Conservation (phyloP, 768 basidiomycete genomes). For the Cantharellus cinnabarinus region DNA sequence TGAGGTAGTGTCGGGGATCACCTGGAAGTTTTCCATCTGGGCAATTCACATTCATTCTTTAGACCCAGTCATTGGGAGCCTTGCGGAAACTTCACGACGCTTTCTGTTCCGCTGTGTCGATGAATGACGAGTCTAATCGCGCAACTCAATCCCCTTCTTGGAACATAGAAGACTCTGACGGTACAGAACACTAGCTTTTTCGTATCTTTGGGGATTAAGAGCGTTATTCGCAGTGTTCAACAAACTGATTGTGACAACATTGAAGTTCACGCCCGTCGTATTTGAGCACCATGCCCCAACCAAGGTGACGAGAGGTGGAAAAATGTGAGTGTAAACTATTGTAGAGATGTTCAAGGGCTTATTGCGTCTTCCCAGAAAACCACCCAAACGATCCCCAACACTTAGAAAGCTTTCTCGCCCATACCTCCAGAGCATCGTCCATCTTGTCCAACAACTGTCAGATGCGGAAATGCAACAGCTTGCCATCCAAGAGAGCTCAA, state of each 20-base stretch:
- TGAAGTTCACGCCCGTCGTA: conserved; percentile 80
- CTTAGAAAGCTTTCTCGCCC: conserved; percentile 76
- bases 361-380: conserved; percentile 35
- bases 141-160: conserved; percentile 39
- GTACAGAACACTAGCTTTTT: conserved; percentile 22
- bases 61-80: conserved; percentile 75
- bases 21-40: background rate
- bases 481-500: conserved; percentile 67
- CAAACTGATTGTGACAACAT: conserved; percentile 69
- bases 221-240: conserved; percentile 49
- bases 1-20: conserved; percentile 27
- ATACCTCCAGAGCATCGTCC: conserved; percentile 72
- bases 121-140: conserved; percentile 63
- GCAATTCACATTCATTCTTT: background rate
- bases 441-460: conserved; percentile 54
- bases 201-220: background rate
- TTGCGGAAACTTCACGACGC: conserved; percentile 70
- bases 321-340: conserved; percentile 39
- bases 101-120: conserved; percentile 75
- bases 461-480: conserved; percentile 44
- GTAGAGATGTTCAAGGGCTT: conserved; percentile 1
- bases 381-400: conserved; percentile 53
- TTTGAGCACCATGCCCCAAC: conserved; percentile 75
- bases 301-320: conserved; percentile 62
- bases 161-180: conserved; percentile 63